Percentiles rank a stretch among this genome's conserved stretches.
Evolutionary conservation across 2,329 filamentous ascomycete genomes (phyloP).

Genomic region (Albifimbria verrucaria): DNA sequence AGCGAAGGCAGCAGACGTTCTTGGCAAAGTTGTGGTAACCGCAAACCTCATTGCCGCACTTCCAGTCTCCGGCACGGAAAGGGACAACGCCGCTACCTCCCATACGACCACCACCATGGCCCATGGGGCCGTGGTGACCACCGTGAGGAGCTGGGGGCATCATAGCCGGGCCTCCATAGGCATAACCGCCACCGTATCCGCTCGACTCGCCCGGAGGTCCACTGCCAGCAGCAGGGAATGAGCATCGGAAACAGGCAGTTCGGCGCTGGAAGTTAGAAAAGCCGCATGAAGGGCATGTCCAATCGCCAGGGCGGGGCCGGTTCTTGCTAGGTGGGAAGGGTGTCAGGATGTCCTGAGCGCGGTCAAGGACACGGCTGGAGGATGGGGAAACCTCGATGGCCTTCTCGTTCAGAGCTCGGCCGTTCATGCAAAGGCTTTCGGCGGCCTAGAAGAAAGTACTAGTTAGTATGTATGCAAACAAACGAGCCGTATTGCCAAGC

Average conservation of each 20-base stretch:
- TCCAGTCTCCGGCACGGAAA: conserved; percentile 98
- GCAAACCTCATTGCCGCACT: conserved; percentile 95
- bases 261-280: conserved; percentile 99
- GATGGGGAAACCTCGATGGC: conserved; percentile 98
- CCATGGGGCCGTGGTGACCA: conserved; percentile 55
- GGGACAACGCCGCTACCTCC: conserved; percentile 84
- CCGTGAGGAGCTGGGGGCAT: conserved; percentile 77
- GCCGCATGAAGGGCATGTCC: conserved; percentile 97
- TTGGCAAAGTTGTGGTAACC: conserved; percentile 99
- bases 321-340: conserved; percentile 99
- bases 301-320: conserved; percentile 92
- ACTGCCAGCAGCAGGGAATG: conserved; percentile 89
- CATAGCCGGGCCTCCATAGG: conserved; percentile 71
- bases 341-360: conserved; percentile 91
- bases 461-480: neutral
- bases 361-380: conserved; percentile 92
- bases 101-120: conserved; percentile 65
- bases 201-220: conserved; percentile 65
- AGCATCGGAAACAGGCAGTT: conserved; percentile 98
- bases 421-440: conserved; percentile 98
- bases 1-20: conserved; percentile 96
- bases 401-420: conserved; percentile 95
- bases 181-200: conserved; percentile 63
- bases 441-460: conserved; percentile 62
- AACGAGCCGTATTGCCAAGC: neutral